Evolutionary conservation across 805 yeast genomes (phyloP), one percentile per base, ranked within the genome.

Genomic region (Hanseniaspora vineae): DNA sequence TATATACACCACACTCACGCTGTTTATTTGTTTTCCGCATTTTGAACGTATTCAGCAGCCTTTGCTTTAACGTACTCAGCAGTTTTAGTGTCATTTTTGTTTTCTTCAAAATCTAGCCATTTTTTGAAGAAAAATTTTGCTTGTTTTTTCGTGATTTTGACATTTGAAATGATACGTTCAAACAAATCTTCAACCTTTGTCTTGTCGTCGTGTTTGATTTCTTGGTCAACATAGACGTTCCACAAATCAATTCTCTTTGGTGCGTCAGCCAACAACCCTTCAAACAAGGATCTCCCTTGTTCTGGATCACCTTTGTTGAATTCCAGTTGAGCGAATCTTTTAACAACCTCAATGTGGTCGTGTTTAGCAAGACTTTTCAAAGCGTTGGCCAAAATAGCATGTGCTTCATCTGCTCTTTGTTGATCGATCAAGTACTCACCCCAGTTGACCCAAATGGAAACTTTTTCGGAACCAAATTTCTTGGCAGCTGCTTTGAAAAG

Each of bases 161-260:
- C 68, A 32, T 71, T 59, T 42, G 84, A 58, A 23, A 48, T 39
- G 2, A 83, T 85, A 62, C 97, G 77, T 64, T 89, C 96, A 56
- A 88, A 89, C 51, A 90, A 69, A 17, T 77, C 83, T 59, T 81
- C 90, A 35, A 80, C 83, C 63, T 78, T 81, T 54, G 69, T 68
- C 65, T 80, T 80, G 46, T 79, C 82, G 42, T 42, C 35, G 46
- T 73, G 76, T 66, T 86, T 88, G 58, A 86, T 80, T 65, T 90
- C 97, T 64, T 86, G 95, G 64, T 90, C 98, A 54, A 90, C 76
- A 66, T 88, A 90, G 39, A 90, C 95, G 59, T 84, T 89, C 97
- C 97, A 90, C 52, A 90, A 66, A 65, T 90, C 98, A 52, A 86
- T 77, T 67, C 95, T 78, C 72, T 87, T 87, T 47, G 96, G 92